Base-by-base conservation (phyloP, 805 yeast species). In the Candida wancherniae region DNA sequence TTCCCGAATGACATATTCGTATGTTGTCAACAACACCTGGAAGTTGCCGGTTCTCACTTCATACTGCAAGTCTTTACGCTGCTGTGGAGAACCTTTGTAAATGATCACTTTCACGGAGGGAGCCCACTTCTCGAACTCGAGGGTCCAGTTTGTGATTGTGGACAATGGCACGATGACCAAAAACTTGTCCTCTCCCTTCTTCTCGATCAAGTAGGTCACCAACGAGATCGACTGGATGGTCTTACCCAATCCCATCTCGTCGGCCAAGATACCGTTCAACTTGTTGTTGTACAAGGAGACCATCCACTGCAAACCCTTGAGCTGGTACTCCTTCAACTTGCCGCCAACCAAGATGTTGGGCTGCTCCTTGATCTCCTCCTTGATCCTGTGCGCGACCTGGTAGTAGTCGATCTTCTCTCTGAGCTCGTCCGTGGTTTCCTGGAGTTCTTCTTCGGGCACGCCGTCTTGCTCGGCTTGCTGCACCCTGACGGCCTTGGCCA, bases 41-140 rank as follows among this genome's bases (percentile, higher is more conserved):
- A 84, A 84, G 45, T 78, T 77, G 9, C 88, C 86, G 6, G 64
- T 52, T 50, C 80, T 69, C 28, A 84, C 71, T 30, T 77, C 81
- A 34, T 67, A 65, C 45, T 78, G 85, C 55, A 83, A 55, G 24
- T 69, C 58, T 47, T 77, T 77, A 64, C 94, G 74, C 48, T 77
- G 79, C 31, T 68, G 72, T 34, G 84, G 92, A 9, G 82, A 69
- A 31, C 94, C 94, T 53, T 84, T 84, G 57, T 80, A 84, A 19
- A 80, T 75, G 41, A 84, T 72, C 7, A 78, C 78, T 39, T 73
- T 79, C 19, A 84, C 67, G 9, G 73, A 46, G n/a, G 94, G 94
- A 0, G 92, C 94, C 94, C 94, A 84, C 57, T 81, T 81, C 42
- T 83, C 92, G 51, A 84, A 84, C 57, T 84, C 94, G 34, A 81